phyloP scores from a whole-genome alignment of 192 early-diverging fungal species.

The Coemansia sp. region DNA sequence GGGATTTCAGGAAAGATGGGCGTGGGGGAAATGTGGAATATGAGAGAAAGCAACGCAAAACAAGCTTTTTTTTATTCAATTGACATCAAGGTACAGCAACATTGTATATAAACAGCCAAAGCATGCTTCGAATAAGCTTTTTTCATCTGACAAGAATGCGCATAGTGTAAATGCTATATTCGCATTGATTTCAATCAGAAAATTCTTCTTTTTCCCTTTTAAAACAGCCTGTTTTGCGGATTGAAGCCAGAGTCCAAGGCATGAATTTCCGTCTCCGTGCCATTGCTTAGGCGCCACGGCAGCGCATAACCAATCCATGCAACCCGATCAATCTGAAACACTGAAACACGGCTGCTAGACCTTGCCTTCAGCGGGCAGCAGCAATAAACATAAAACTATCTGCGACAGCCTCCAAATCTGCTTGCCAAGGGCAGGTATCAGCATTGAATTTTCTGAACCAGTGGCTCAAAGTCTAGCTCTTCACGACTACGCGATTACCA shows the following conservation, averaged over 20 bases:
- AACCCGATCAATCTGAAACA: conserved; percentile 2
- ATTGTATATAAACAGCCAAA: no score
- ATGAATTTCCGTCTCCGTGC: neutral
- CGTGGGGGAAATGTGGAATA: neutral
- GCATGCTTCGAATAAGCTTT: neutral
- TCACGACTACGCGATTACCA: no score
- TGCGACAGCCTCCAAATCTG: no score
- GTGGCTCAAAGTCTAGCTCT: no score
- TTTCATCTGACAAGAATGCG: neutral
- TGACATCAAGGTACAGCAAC: no score
- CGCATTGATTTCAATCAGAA: neutral
- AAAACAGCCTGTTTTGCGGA: neutral
- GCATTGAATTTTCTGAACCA: no score
- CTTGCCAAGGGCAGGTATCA: no score
- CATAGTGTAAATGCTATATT: neutral
- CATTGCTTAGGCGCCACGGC: neutral
- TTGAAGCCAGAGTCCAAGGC: neutral
- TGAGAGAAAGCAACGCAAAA: neutral
- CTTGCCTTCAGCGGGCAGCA: neutral
- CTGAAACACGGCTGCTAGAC: neutral
- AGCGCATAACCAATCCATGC: neutral
- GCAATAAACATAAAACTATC: no score
- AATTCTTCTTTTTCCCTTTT: neutral
- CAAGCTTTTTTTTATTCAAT: no score
- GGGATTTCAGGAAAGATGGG: neutral